Evolutionary conservation across 179 eudicot genomes (phyloP).

Genomic region (Heliamphora pulchella): DNA sequence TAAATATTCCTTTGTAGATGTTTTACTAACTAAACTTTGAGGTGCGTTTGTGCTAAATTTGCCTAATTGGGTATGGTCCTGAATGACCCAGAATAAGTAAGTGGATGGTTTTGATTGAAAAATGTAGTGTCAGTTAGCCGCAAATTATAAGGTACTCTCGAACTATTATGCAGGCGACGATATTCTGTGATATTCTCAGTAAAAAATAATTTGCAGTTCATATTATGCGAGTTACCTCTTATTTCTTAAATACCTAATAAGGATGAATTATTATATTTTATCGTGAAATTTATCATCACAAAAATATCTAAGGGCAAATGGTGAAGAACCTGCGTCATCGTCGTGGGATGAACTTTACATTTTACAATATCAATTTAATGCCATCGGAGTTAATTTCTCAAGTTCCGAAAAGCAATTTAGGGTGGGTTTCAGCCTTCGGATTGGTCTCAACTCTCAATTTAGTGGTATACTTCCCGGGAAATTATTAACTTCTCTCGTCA

Average conservation of each 20-base stretch:
- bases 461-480: conserved; percentile 38
- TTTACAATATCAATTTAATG: conserved; percentile 54
- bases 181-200: too few species aligned
- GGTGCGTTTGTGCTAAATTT: neutral
- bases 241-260: too few species aligned
- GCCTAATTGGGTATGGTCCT: neutral
- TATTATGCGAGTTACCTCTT: too few species aligned
- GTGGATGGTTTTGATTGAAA: conserved; percentile 5
- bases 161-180: too few species aligned
- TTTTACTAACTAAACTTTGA: neutral
- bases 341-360: conserved; percentile 80
- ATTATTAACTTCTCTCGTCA: too few species aligned
- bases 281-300: too few species aligned
- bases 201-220: too few species aligned
- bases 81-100: neutral
- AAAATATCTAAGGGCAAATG: conserved; percentile 1
- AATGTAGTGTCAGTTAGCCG: conserved; percentile 13
- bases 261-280: too few species aligned
- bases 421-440: conserved; percentile 30
- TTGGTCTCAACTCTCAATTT: conserved; percentile 71
- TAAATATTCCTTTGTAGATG: neutral
- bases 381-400: conserved; percentile 72
- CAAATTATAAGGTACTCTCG: too few species aligned
- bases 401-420: conserved; percentile 61
- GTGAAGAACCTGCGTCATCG: conserved; percentile 48